phyloP scores from a whole-genome alignment of 202 grass and related monocot species.

The Schoenoplectus triqueter region DNA sequence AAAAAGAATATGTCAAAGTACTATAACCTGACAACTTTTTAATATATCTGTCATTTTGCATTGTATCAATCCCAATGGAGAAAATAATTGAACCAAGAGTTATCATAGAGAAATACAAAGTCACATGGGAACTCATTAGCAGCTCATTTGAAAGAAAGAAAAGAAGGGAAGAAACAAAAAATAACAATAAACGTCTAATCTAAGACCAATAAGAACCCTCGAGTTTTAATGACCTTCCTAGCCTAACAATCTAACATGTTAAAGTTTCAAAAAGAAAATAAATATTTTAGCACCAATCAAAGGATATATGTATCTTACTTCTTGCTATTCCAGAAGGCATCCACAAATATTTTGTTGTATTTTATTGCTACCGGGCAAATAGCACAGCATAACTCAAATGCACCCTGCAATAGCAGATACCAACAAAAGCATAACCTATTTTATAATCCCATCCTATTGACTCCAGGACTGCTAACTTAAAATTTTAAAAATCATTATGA shows the following conservation, averaged over 20 bases:
- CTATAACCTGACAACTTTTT: not conserved
- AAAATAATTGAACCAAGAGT: not conserved
- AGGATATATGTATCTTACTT: constrained; percentile 56
- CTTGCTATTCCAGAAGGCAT: constrained; percentile 99
- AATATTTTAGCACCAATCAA: not conserved
- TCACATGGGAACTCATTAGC: not conserved
- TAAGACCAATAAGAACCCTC: no score
- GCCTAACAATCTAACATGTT: no score
- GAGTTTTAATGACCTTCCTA: no score
- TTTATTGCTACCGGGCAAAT: constrained; percentile 99
- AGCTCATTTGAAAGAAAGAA: not conserved
- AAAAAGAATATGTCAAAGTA: constrained; percentile 12
- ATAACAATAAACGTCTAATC: not conserved
- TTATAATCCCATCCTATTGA: not conserved
- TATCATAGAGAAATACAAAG: not conserved
- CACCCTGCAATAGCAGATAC: constrained; percentile 58
- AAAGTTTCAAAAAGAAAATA: no score
- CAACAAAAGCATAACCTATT: not conserved
- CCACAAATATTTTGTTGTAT: constrained; percentile 99
- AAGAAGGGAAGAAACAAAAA: not conserved
- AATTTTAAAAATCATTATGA: constrained; percentile 8
- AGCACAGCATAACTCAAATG: constrained; percentile 91
- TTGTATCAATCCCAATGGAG: not conserved
- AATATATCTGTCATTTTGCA: not conserved
- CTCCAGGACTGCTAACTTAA: not conserved